Evolutionary conservation across 768 basidiomycete species (phyloP).

Genomic region (Chiua virens): DNA sequence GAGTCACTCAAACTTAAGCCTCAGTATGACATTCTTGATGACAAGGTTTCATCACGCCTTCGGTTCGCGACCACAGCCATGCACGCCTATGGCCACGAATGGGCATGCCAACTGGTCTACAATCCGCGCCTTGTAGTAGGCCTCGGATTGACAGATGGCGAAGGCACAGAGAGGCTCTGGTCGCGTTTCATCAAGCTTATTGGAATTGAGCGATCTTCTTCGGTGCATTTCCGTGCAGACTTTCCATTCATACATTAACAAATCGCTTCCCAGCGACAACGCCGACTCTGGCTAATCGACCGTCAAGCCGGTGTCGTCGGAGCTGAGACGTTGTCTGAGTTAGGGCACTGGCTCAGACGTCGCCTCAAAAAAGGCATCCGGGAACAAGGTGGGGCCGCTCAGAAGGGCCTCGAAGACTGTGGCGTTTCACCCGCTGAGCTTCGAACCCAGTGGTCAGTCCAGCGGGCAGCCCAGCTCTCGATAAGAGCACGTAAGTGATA

Average conservation of each 20-base stretch:
- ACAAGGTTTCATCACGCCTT: too few relatives aligned
- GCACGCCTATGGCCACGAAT: too few relatives aligned
- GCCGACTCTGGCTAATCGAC: neutral
- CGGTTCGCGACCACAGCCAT: slow-evolving; percentile 32
- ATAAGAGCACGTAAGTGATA: neutral
- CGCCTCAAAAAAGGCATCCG: too few relatives aligned
- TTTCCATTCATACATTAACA: neutral
- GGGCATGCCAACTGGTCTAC: too few relatives aligned
- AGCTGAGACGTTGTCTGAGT: neutral
- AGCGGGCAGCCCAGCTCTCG: neutral
- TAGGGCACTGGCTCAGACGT: neutral
- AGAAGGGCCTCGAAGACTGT: neutral
- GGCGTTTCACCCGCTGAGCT: neutral
- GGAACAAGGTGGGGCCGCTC: neutral
- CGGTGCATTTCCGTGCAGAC: too few relatives aligned
- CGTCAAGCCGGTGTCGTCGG: neutral
- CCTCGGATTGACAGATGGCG: slow-evolving; percentile 20
- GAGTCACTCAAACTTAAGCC: too few relatives aligned
- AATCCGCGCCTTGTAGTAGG: slow-evolving; percentile 27
- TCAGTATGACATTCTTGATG: too few relatives aligned
- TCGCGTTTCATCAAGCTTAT: slow-evolving; percentile 35
- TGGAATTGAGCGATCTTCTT: slow-evolving; percentile 28
- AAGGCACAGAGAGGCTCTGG: slow-evolving; percentile 31
- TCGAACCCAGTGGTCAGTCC: neutral
- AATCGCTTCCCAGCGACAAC: neutral